phyloP scores from a whole-genome alignment of 352 stramenopile species.

The Globisporangium iwayamae region DNA sequence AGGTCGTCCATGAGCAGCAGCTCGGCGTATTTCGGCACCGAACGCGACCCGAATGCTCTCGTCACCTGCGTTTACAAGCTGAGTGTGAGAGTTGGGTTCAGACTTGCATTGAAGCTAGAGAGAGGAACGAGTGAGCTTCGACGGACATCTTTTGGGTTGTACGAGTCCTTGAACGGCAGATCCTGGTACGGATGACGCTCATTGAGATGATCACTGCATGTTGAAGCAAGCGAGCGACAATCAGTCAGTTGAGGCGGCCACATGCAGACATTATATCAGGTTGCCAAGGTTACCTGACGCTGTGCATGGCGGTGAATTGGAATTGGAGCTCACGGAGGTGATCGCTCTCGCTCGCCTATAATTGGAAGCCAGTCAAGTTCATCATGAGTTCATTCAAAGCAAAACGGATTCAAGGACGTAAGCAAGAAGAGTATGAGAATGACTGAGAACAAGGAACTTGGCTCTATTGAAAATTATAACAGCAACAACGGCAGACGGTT shows the following conservation, averaged over 20 bases:
- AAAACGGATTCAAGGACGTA: background rate
- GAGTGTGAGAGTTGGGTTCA: background rate
- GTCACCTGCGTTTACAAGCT: slow-evolving; percentile 30
- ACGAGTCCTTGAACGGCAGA: slow-evolving; percentile 49
- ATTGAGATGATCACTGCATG: slow-evolving; percentile 48
- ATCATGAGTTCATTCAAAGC: background rate
- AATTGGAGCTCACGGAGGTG: background rate
- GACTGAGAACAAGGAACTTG: background rate
- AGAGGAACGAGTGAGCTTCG: background rate
- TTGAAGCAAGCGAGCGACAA: background rate
- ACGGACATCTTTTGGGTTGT: slow-evolving; percentile 44
- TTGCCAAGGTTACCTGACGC: slow-evolving; percentile 32
- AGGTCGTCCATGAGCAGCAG: slow-evolving; percentile 56
- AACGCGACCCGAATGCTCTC: slow-evolving; percentile 47
- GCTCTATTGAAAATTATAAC: background rate
- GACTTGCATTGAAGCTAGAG: background rate
- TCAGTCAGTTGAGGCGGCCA: background rate
- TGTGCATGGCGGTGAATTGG: slow-evolving; percentile 35
- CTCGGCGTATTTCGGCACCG: slow-evolving; percentile 58
- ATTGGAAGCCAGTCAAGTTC: background rate
- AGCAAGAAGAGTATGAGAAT: background rate
- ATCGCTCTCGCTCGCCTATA: background rate
- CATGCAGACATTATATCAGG: background rate
- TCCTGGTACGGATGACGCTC: slow-evolving; percentile 62
- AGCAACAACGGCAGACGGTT: background rate